phyloP scores from a whole-genome alignment of 352 stramenopile genomes.

The Phytophthora colocasiae region DNA sequence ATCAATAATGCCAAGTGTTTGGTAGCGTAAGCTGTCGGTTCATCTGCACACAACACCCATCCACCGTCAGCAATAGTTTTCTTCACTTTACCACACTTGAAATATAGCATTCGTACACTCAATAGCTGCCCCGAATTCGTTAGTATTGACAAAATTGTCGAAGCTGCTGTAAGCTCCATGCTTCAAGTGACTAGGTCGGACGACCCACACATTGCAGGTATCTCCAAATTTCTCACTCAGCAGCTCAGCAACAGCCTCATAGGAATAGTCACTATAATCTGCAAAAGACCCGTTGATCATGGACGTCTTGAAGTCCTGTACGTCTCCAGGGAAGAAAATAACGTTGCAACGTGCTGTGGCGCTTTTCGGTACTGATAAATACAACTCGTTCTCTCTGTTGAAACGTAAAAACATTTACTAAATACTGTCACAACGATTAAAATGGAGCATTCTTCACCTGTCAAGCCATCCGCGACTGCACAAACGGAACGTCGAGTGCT shows the following conservation, averaged over 20 bases:
- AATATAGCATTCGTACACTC: slow-evolving; percentile 38
- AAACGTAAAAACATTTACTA: background rate
- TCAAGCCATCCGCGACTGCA: slow-evolving; percentile 39
- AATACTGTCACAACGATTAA: slow-evolving; percentile 5
- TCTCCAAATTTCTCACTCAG: slow-evolving; percentile 63
- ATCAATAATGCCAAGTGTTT: slow-evolving; percentile 55
- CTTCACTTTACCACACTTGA: background rate
- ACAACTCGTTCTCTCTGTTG: slow-evolving; percentile 60
- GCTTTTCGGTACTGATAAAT: slow-evolving; percentile 40
- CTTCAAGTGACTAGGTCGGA: slow-evolving; percentile 53
- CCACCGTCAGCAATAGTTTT: slow-evolving; percentile 7
- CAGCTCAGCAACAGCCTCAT: slow-evolving; percentile 52
- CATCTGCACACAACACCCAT: slow-evolving; percentile 31
- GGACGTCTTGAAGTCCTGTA: slow-evolving; percentile 56
- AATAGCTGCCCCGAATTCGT: slow-evolving; percentile 59
- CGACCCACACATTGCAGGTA: slow-evolving; percentile 62
- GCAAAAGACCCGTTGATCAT: slow-evolving; percentile 52
- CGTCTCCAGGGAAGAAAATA: slow-evolving; percentile 77
- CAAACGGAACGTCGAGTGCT: slow-evolving; percentile 34
- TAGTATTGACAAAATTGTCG: slow-evolving; percentile 64
- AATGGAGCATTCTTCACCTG: slow-evolving; percentile 22
- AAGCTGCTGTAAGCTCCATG: slow-evolving; percentile 67
- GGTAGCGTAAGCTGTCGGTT: slow-evolving; percentile 36
- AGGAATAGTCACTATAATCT: slow-evolving; percentile 63
- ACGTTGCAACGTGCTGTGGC: slow-evolving; percentile 46